Base-by-base conservation (phyloP, 257 asterid genomes). In the Solanum bulbocastanum region DNA sequence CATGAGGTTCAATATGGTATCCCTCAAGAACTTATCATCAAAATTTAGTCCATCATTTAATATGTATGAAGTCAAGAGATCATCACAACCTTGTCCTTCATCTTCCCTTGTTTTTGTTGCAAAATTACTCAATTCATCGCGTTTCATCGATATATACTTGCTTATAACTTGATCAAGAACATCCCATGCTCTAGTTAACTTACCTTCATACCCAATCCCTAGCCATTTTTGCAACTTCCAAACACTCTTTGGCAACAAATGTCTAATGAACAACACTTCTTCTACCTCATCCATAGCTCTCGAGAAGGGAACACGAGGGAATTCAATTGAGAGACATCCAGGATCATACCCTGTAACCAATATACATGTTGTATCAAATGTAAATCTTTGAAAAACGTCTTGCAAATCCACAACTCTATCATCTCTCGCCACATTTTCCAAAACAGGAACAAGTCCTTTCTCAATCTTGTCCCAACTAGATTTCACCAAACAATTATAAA, bases 241-340 rank as follows among this genome's bases (percentile, higher is more conserved):
- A 11, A 90, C 16, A 36, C 20, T 42, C 42, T 91, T 88, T 1
- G 95, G 96, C 85, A 94, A 5, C 5, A 92, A 56, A 68, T 94
- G 97, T 30, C 95, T 88, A 92, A 86, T 83, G 86, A 94, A 89
- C 11, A 93, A 90, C 1, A 92, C 88, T 85, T 93, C 97, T 58
- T 94, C 97, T 1, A 86, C 93, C 35, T 91, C 93, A 39, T 91
- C 96, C 92, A 94, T 86, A n/a, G 96, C 96, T 85, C 75, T 89
- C 5, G 93, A 89, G 76, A 93, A 91, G 2, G 94, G 94, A 37
- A 90, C 93, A 32, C 88, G 86, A 0, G 94, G 92, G 22, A 94
- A 81, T 37, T 92, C 88, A 0, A 82, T 4, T 0, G 94, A 89
- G 8, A 93, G 76, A 12, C 94, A 91, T 7, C 94, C 94, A 10